Percentiles rank a stretch among this genome's conserved stretches.
phyloP scores from a whole-genome alignment of 2,329 filamentous ascomycete genomes.

The Exophiala oligosperma region DNA sequence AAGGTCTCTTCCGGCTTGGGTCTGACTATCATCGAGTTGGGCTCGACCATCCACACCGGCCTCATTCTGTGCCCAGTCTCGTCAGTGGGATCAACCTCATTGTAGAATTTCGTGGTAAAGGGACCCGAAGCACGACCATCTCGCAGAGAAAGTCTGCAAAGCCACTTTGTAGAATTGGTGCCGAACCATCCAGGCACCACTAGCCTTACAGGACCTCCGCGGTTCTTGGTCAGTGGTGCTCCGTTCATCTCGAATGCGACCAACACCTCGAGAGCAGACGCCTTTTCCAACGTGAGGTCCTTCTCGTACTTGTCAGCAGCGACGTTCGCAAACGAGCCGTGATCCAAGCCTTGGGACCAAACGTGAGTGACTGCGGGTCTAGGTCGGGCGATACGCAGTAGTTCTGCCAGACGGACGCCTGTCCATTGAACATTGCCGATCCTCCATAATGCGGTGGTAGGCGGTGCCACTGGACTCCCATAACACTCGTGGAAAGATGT shows the following conservation, averaged over 20 bases:
- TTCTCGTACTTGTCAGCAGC: slow-evolving; percentile 25
- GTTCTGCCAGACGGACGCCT: slow-evolving; percentile 31
- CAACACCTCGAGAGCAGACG: slow-evolving; percentile 18
- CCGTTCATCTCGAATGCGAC: slow-evolving; percentile 28
- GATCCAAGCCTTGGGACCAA: slow-evolving; percentile 26
- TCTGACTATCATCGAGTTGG: slow-evolving; percentile 25
- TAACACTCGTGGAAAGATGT: slow-evolving; percentile 40
- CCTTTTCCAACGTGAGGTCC: slow-evolving; percentile 24
- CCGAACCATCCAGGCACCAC: slow-evolving; percentile 27
- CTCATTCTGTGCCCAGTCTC: slow-evolving; percentile 12
- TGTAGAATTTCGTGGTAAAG: slow-evolving; percentile 27
- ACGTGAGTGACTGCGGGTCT: slow-evolving; percentile 14
- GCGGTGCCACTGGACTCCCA: slow-evolving; percentile 35
- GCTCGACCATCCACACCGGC: slow-evolving; percentile 26
- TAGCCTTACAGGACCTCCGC: slow-evolving; percentile 26
- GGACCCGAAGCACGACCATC: slow-evolving; percentile 18
- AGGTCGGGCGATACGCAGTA: slow-evolving; percentile 30
- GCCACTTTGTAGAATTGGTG: slow-evolving; percentile 27
- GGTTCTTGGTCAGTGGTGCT: slow-evolving; percentile 18
- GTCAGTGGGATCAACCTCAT: slow-evolving; percentile 25
- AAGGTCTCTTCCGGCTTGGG: slow-evolving; percentile 14
- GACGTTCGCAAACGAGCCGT: slow-evolving; percentile 20
- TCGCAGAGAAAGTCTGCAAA: slow-evolving; percentile 22
- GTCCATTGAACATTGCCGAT: slow-evolving; percentile 40
- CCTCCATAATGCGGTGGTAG: slow-evolving; percentile 32